Conservation (phyloP, 352 stramenopile genomes). For the Pythium aquatile region DNA sequence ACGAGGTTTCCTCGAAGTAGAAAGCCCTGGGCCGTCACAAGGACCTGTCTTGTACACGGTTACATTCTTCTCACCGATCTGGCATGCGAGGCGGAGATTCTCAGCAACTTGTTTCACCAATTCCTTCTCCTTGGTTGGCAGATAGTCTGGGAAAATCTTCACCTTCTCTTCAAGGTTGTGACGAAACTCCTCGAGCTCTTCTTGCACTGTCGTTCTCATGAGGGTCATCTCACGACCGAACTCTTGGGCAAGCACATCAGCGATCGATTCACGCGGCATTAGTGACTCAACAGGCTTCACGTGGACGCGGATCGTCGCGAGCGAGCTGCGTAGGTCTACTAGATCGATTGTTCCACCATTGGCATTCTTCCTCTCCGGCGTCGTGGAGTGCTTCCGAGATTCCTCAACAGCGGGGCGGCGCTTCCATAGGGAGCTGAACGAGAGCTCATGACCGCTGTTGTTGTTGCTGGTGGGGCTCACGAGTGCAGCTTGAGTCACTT, state of each 20-base stretch:
- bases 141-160: slow-evolving; percentile 68
- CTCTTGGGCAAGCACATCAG: slow-evolving; percentile 12
- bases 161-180: slow-evolving; percentile 46
- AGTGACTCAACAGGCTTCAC: slow-evolving; percentile 23
- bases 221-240: slow-evolving; percentile 21
- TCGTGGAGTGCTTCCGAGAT: not conserved
- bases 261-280: slow-evolving; percentile 9
- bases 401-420: slow-evolving; percentile 7
- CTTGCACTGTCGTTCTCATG: slow-evolving; percentile 37
- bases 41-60: slow-evolving; percentile 56
- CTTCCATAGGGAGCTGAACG: slow-evolving; percentile 22
- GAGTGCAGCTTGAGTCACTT: not conserved
- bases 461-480: slow-evolving; percentile 13
- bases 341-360: slow-evolving; percentile 21
- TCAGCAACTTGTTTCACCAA: slow-evolving; percentile 52
- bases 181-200: slow-evolving; percentile 67
- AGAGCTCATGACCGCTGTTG: slow-evolving; percentile 10
- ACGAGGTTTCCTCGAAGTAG: slow-evolving; percentile 12
- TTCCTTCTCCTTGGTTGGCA: slow-evolving; percentile 50
- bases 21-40: slow-evolving; percentile 20
- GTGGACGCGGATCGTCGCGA: slow-evolving; percentile 25
- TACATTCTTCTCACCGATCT: slow-evolving; percentile 61
- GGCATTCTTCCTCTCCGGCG: slow-evolving; percentile 1
- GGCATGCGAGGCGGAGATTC: slow-evolving; percentile 51
- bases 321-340: slow-evolving; percentile 17